These are phyloP conservation scores for Hymenoscyphus scutula DNA, from an alignment of 2,329 filamentous ascomycete genomes.

Conservation along the genomic window DNA sequence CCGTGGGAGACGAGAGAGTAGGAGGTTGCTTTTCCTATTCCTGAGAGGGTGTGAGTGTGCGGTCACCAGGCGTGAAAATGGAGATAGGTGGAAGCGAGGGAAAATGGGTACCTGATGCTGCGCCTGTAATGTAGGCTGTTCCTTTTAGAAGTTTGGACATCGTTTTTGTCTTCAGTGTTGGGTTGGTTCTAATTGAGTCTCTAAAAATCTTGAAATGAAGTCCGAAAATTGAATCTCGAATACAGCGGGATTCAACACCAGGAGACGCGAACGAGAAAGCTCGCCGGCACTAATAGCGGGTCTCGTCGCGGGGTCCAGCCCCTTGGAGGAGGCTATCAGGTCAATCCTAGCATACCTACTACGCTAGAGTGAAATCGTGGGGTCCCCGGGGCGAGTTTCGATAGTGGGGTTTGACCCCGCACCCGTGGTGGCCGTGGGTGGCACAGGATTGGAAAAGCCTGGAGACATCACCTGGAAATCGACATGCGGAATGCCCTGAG, in stretches of 20 bases:
- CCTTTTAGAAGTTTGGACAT: constrained; percentile 42
- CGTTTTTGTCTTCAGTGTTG: not conserved
- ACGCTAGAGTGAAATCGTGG: not conserved
- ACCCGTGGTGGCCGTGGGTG: not conserved
- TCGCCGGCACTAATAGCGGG: too few relatives aligned
- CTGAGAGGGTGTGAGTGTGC: constrained; percentile 31
- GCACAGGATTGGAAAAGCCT: not conserved
- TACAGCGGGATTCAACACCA: too few relatives aligned
- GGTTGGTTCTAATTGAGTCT: too few relatives aligned
- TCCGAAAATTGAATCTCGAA: too few relatives aligned
- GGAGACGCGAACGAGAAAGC: too few relatives aligned
- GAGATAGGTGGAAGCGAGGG: not conserved
- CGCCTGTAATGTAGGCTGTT: constrained; percentile 49
- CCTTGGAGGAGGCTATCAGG: too few relatives aligned
- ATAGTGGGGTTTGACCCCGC: not conserved
- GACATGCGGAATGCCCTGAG: too few relatives aligned
- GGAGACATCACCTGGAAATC: too few relatives aligned
- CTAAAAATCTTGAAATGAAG: not conserved
- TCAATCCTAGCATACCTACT: too few relatives aligned
- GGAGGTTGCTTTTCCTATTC: constrained; percentile 49
- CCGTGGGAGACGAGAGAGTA: constrained; percentile 48
- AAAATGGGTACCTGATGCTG: constrained; percentile 41
- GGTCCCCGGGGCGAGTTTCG: not conserved
- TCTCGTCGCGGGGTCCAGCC: too few relatives aligned
- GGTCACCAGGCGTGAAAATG: too few relatives aligned